These are phyloP conservation scores for Hymenoscyphus salicellus DNA, from an alignment of 2,329 filamentous ascomycete species.

Conservation along the genomic window DNA sequence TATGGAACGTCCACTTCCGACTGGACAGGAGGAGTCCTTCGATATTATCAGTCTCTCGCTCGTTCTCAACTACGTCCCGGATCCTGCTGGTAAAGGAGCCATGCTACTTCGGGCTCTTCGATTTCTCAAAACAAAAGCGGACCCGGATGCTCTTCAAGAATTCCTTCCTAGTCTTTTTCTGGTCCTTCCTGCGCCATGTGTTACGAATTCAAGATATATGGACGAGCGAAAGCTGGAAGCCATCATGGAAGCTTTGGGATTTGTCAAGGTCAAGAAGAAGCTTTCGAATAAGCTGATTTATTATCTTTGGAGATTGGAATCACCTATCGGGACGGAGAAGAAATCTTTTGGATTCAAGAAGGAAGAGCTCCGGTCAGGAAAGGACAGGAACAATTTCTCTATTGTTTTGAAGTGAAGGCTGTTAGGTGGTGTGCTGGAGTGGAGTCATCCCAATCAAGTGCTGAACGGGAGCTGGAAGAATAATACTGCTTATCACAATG, in stretches of 20 bases:
- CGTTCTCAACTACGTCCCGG: constrained; percentile 91
- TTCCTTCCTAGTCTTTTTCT: constrained; percentile 75
- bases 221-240: constrained; percentile 64
- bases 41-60: constrained; percentile 89
- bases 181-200: constrained; percentile 82
- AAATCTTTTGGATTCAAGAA: constrained; percentile 57
- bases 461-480: constrained; percentile 10
- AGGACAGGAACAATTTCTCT: constrained; percentile 84
- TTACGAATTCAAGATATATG: constrained; percentile 88
- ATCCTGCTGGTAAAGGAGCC: constrained; percentile 68
- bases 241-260: constrained; percentile 79
- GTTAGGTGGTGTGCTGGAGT: neutral
- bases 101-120: constrained; percentile 77
- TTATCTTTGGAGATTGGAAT: constrained; percentile 68
- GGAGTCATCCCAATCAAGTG: constrained; percentile 18
- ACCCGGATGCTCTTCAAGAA: constrained; percentile 24
- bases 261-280: constrained; percentile 63
- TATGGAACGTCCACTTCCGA: constrained; percentile 78
- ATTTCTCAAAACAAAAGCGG: constrained; percentile 56
- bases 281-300: constrained; percentile 81
- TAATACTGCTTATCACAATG: too few relatives aligned
- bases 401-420: constrained; percentile 57
- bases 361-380: constrained; percentile 71
- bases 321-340: constrained; percentile 15
- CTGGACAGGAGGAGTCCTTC: constrained; percentile 61